These are phyloP conservation scores for Calocera viscosa DNA, from an alignment of 768 basidiomycete genomes.

Conservation along the genomic window DNA sequence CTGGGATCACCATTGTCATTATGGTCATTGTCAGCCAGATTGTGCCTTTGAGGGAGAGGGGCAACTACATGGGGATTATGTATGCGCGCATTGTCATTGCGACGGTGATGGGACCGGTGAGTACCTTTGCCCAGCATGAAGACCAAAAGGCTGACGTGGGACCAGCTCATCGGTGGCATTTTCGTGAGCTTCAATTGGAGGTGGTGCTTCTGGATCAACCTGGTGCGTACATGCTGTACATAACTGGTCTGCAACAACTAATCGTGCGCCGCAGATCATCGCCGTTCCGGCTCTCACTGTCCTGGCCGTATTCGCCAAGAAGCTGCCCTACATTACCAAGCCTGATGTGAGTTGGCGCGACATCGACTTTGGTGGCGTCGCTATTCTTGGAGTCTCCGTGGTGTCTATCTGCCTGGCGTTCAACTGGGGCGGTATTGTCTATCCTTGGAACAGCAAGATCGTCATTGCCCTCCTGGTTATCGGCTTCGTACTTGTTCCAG, in stretches of 20 bases:
- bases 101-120: constrained; percentile 17
- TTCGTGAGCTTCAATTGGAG: neutral
- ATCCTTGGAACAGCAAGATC: neutral
- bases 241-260: neutral
- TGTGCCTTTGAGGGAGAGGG: constrained; percentile 50
- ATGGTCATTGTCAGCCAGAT: constrained; percentile 65
- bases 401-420: neutral
- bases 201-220: constrained; percentile 66
- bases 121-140: constrained; percentile 29
- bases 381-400: neutral
- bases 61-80: neutral
- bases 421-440: neutral
- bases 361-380: neutral
- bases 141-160: neutral
- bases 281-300: neutral
- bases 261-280: neutral
- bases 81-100: neutral
- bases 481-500: neutral
- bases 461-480: neutral
- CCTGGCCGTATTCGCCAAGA: neutral
- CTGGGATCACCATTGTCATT: constrained; percentile 53
- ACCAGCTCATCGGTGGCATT: neutral
- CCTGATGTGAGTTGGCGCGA: neutral
- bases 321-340: neutral
- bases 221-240: constrained; percentile 20